These are phyloP conservation scores for Chlorencoelia australis DNA, from an alignment of 2,329 filamentous ascomycete species.

Conservation along the genomic window DNA sequence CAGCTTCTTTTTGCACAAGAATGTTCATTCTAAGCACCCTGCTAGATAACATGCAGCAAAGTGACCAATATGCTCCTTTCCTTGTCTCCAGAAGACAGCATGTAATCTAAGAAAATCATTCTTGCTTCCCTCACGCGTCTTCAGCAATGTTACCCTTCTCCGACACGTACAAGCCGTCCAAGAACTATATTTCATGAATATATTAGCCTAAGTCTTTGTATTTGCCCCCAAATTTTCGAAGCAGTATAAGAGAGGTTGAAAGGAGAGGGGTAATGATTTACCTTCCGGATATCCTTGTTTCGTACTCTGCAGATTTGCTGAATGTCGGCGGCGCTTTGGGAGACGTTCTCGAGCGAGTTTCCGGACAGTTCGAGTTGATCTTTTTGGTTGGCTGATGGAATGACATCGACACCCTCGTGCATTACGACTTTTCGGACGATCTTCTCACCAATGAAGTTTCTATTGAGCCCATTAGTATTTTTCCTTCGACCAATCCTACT, in stretches of 20 bases:
- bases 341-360: slow-evolving; percentile 95
- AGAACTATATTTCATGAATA: slow-evolving; percentile 71
- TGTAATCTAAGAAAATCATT: slow-evolving; percentile 18
- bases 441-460: slow-evolving; percentile 99
- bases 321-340: slow-evolving; percentile 96
- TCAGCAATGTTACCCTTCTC: slow-evolving; percentile 93
- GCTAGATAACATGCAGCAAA: slow-evolving; percentile 28
- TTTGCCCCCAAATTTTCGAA: neutral
- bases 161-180: slow-evolving; percentile 99
- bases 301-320: slow-evolving; percentile 99
- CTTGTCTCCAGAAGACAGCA: slow-evolving; percentile 17
- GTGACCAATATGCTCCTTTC: slow-evolving; percentile 21
- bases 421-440: slow-evolving; percentile 87
- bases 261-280: slow-evolving; percentile 31
- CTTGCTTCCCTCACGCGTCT: slow-evolving; percentile 30
- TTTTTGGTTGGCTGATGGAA: slow-evolving; percentile 87
- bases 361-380: slow-evolving; percentile 89
- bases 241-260: neutral
- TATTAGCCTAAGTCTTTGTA: too few species aligned
- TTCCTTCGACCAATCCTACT: slow-evolving; percentile 9
- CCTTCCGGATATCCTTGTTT: slow-evolving; percentile 99
- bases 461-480: slow-evolving; percentile 33
- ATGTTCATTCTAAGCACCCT: slow-evolving; percentile 25
- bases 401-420: slow-evolving; percentile 82
- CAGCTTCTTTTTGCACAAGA: slow-evolving; percentile 18